Conservation (phyloP, 192 early-diverging fungal genomes). For the Backusella morwellensis region DNA sequence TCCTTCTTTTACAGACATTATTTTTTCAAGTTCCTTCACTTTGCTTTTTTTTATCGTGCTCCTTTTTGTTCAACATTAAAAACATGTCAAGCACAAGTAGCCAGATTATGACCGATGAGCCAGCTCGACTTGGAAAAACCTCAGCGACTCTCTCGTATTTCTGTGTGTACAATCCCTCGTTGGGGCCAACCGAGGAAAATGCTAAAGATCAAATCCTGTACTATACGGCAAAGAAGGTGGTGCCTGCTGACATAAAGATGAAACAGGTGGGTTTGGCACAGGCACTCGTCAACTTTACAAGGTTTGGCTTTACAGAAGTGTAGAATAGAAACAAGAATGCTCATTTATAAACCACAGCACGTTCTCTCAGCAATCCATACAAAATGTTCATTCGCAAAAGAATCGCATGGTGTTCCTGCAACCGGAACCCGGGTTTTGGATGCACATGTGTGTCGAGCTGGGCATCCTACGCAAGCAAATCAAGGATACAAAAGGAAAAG, state of each 20-base stretch:
- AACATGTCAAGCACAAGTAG: background rate
- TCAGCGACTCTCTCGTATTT: constrained; percentile 64
- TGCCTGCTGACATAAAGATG: constrained; percentile 73
- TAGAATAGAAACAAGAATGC: background rate
- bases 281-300: constrained; percentile 67
- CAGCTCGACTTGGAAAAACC: constrained; percentile 26
- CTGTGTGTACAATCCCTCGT: constrained; percentile 70
- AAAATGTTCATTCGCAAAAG: constrained; percentile 63
- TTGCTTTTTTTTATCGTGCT: background rate
- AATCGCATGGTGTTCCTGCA: constrained; percentile 54
- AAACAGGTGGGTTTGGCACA: constrained; percentile 73
- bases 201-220: constrained; percentile 75
- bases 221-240: constrained; percentile 64
- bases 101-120: background rate
- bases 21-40: background rate
- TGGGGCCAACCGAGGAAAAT: constrained; percentile 66
- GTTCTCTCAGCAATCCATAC: constrained; percentile 49
- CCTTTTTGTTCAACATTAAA: background rate
- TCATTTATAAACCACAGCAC: constrained; percentile 29
- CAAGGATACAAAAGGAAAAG: constrained; percentile 50
- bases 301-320: constrained; percentile 29
- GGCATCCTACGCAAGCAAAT: constrained; percentile 33
- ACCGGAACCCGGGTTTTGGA: constrained; percentile 59
- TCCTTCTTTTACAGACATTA: background rate
- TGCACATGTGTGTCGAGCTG: constrained; percentile 49